Conservation (phyloP, 2,329 filamentous ascomycete species). For the Venturia effusa region DNA sequence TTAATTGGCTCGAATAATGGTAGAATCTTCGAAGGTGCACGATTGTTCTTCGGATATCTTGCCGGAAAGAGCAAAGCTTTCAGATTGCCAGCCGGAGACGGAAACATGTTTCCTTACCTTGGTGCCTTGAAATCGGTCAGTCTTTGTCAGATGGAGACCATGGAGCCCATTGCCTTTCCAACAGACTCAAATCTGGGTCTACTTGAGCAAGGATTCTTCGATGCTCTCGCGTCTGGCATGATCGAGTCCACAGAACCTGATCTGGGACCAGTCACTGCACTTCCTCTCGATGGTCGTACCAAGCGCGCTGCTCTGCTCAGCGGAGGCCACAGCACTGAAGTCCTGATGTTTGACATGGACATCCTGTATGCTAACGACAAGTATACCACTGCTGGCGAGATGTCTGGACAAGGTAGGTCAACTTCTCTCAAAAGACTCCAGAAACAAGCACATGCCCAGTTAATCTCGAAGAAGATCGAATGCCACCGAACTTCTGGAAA, state of each 20-base stretch:
- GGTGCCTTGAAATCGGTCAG: too few species aligned
- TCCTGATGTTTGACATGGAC: conserved; percentile 17
- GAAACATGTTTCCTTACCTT: conserved; percentile 7
- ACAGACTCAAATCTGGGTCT: conserved; percentile 14
- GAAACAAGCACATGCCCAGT: background rate
- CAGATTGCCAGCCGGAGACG: conserved; percentile 20
- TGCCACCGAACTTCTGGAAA: conserved; percentile 11
- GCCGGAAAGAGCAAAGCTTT: conserved; percentile 23
- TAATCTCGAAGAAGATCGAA: background rate
- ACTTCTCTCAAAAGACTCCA: background rate
- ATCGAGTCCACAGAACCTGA: conserved; percentile 16
- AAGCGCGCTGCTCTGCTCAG: conserved; percentile 17
- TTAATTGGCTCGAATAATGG: conserved; percentile 19
- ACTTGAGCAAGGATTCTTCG: conserved; percentile 19
- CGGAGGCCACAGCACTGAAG: conserved; percentile 16
- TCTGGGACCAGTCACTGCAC: conserved; percentile 1
- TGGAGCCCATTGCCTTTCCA: too few species aligned
- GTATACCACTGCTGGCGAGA: background rate
- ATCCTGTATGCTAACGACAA: conserved; percentile 11
- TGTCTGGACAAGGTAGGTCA: background rate
- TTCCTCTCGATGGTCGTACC: conserved; percentile 11
- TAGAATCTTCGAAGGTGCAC: conserved; percentile 24
- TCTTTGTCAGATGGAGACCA: too few species aligned
- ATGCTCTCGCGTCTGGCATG: conserved; percentile 17
- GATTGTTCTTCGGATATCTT: conserved; percentile 26